A percentile compares a stretch with the other conserved stretches of the same genome.
phyloP scores from a whole-genome alignment of 768 basidiomycete genomes.

The Mycena belliarum region DNA sequence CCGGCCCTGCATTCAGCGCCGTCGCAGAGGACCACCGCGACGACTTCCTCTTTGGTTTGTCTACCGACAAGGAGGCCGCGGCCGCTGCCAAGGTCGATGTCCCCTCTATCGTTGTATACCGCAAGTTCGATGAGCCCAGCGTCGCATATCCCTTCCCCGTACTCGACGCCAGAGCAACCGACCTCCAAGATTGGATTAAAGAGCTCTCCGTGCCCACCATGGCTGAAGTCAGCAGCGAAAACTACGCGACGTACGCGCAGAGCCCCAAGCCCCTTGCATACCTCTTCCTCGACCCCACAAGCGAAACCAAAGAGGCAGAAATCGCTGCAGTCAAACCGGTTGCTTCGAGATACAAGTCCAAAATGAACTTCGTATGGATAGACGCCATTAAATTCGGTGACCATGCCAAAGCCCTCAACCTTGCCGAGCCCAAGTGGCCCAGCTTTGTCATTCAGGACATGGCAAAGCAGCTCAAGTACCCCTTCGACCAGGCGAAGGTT shows the following conservation, averaged over 20 bases:
- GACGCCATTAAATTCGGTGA: slow-evolving; percentile 94
- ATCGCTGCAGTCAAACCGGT: slow-evolving; percentile 73
- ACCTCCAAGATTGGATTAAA: slow-evolving; percentile 76
- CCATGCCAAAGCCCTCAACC: slow-evolving; percentile 93
- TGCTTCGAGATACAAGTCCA: slow-evolving; percentile 79
- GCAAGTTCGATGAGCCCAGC: slow-evolving; percentile 84
- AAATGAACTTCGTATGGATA: slow-evolving; percentile 98
- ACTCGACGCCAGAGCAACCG: slow-evolving; percentile 53
- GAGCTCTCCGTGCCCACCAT: slow-evolving; percentile 85
- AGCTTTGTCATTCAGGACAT: slow-evolving; percentile 92
- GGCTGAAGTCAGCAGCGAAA: slow-evolving; percentile 92
- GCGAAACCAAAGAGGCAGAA: slow-evolving; percentile 60
- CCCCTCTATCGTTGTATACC: slow-evolving; percentile 91
- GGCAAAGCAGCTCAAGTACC: slow-evolving; percentile 84
- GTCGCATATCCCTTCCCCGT: slow-evolving; percentile 67
- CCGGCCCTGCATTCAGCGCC: slow-evolving; percentile 72
- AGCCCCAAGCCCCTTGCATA: slow-evolving; percentile 91
- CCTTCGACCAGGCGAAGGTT: slow-evolving; percentile 68
- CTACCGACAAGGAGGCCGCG: slow-evolving; percentile 69
- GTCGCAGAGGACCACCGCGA: slow-evolving; percentile 89
- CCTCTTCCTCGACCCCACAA: slow-evolving; percentile 85
- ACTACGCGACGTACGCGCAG: slow-evolving; percentile 82
- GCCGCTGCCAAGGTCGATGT: slow-evolving; percentile 72
- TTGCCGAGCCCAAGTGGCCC: slow-evolving; percentile 86
- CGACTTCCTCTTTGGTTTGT: slow-evolving; percentile 88